Percentiles rank a stretch among this genome's conserved stretches.
Evolutionary conservation across 768 basidiomycete genomes (phyloP).

Genomic region (Harrya chromipes): DNA sequence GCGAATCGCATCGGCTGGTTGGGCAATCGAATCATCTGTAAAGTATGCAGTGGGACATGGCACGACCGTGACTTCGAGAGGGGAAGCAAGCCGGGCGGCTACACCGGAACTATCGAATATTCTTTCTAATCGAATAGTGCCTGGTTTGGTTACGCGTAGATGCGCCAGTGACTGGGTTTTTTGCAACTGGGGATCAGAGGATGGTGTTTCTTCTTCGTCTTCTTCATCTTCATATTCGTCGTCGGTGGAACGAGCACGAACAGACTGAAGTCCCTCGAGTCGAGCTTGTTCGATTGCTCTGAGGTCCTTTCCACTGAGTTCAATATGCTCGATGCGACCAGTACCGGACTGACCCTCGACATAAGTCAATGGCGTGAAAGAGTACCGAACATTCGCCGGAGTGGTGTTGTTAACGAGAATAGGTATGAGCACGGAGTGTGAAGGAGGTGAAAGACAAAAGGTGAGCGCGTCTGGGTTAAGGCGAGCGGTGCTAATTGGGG

Average conservation of each 20-base stretch:
- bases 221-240: conserved; percentile 72
- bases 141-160: conserved; percentile 70
- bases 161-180: conserved; percentile 72
- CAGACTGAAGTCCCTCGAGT: conserved; percentile 46
- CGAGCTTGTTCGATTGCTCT: conserved; percentile 63
- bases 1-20: conserved; percentile 44
- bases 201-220: conserved; percentile 21
- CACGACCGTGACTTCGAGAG: conserved; percentile 65
- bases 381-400: conserved; percentile 69
- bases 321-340: conserved; percentile 49
- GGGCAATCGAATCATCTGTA: conserved; percentile 34
- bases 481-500: conserved; percentile 90
- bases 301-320: conserved; percentile 61
- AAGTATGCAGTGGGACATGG: conserved; percentile 83
- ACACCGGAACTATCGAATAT: conserved; percentile 68
- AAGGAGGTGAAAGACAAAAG: conserved; percentile 65
- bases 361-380: conserved; percentile 61
- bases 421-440: conserved; percentile 65
- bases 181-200: conserved; percentile 51
- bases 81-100: conserved; percentile 67
- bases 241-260: conserved; percentile 44
- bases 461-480: conserved; percentile 74
- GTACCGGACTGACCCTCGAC: conserved; percentile 37
- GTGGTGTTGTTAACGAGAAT: conserved; percentile 88
- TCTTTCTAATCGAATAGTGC: conserved; percentile 69